A percentile compares a stretch with the other conserved stretches of the same genome.
These are phyloP conservation scores for Nepenthes mirabilis DNA, from an alignment of 148 eudicot species.

Conservation along the genomic window DNA sequence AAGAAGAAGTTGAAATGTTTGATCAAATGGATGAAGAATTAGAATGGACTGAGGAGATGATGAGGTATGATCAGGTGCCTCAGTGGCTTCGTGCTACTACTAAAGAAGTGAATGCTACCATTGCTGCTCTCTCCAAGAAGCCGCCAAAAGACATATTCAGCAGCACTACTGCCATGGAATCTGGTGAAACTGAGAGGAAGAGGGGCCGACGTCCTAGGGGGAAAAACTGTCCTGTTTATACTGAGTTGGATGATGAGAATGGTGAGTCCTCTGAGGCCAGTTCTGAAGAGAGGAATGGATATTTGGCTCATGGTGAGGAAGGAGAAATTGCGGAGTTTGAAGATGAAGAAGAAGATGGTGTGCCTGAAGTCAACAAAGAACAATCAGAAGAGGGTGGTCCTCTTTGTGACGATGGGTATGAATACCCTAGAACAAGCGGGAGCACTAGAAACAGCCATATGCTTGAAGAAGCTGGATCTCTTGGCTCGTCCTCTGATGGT, in stretches of 20 bases:
- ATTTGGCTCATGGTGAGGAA: slow-evolving; percentile 60
- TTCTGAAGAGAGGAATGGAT: slow-evolving; percentile 64
- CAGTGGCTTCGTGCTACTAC: slow-evolving; percentile 85
- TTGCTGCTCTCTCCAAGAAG: slow-evolving; percentile 70
- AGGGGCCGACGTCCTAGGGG: slow-evolving; percentile 65
- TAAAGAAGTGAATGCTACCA: slow-evolving; percentile 58
- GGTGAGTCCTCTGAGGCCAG: slow-evolving; percentile 76
- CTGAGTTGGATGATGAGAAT: slow-evolving; percentile 78
- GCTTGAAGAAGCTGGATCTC: slow-evolving; percentile 66
- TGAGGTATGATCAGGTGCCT: slow-evolving; percentile 82
- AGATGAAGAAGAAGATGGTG: slow-evolving; percentile 59
- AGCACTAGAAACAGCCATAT: slow-evolving; percentile 23
- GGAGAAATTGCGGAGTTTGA: slow-evolving; percentile 63
- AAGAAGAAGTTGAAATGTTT: slow-evolving; percentile 90
- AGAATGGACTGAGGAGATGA: slow-evolving; percentile 90
- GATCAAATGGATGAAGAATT: slow-evolving; percentile 98
- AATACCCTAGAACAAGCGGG: slow-evolving; percentile 32
- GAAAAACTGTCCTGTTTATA: slow-evolving; percentile 65
- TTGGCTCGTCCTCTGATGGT: slow-evolving; percentile 72
- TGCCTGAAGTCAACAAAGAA: slow-evolving; percentile 30
- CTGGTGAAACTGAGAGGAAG: slow-evolving; percentile 46
- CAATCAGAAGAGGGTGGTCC: slow-evolving; percentile 54
- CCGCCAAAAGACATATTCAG: slow-evolving; percentile 44
- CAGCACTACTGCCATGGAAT: slow-evolving; percentile 22
- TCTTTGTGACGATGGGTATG: slow-evolving; percentile 38